A percentile compares a stretch with the other conserved stretches of the same genome.
Evolutionary conservation across 2,329 filamentous ascomycete genomes (phyloP).

Genomic region (Paramyrothecium roridum): DNA sequence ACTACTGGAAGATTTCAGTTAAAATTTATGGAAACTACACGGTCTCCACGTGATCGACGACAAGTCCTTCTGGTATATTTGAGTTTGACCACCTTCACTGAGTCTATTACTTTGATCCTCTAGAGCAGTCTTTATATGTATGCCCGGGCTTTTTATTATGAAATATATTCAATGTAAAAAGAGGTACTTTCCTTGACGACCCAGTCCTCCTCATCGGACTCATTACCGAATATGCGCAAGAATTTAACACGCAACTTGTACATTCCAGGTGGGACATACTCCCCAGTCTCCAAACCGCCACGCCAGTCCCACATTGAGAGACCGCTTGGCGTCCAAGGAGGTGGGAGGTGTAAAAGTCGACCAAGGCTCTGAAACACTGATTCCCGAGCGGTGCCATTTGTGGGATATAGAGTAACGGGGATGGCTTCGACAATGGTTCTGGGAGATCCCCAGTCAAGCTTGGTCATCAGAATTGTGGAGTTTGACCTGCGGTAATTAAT

Average conservation of each 20-base stretch:
- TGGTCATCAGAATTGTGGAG: neutral
- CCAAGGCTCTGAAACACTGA: neutral
- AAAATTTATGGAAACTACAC: too few species aligned
- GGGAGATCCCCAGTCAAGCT: neutral
- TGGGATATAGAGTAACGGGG: neutral
- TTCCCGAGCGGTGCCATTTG: neutral
- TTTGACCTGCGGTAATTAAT: neutral
- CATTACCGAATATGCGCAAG: conserved; percentile 41
- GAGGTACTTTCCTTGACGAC: conserved; percentile 17
- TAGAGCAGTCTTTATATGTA: too few species aligned
- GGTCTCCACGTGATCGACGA: too few species aligned
- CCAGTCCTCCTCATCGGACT: conserved; percentile 31
- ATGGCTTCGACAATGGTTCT: neutral
- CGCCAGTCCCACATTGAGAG: conserved; percentile 25
- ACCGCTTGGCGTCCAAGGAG: neutral
- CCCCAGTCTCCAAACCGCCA: conserved; percentile 35
- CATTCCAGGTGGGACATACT: conserved; percentile 33
- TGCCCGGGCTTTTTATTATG: too few species aligned
- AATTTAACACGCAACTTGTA: conserved; percentile 41
- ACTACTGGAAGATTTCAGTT: too few species aligned
- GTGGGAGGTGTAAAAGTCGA: neutral
- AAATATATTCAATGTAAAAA: neutral
- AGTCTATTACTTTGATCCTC: too few species aligned
- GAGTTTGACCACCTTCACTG: too few species aligned
- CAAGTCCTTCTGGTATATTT: too few species aligned